phyloP scores from a whole-genome alignment of 139 green algal genomes.

The Chlorella ohadii region DNA sequence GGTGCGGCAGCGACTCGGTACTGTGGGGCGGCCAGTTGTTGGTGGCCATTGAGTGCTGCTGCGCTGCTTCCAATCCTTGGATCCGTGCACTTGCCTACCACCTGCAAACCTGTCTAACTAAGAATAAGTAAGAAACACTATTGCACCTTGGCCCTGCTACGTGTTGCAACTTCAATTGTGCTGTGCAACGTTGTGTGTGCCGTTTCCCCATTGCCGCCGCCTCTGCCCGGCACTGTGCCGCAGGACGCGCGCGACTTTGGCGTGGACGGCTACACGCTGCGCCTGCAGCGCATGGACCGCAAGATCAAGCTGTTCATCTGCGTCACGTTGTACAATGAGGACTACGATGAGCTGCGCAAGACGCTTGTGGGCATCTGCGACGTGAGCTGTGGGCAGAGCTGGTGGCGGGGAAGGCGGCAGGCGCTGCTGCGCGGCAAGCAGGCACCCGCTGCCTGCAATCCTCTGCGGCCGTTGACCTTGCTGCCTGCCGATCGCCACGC shows the following conservation, averaged over 20 bases:
- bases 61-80: too few species aligned
- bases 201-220: too few species aligned
- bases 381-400: background rate
- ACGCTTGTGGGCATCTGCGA: constrained; percentile 53
- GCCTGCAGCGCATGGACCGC: constrained; percentile 46
- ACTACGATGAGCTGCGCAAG: constrained; percentile 53
- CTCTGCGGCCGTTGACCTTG: background rate
- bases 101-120: too few species aligned
- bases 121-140: too few species aligned
- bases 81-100: too few species aligned
- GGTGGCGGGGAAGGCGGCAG: background rate
- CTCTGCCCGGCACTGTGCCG: background rate
- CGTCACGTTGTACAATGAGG: constrained; percentile 55
- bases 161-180: too few species aligned
- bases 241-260: constrained; percentile 54
- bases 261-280: constrained; percentile 53
- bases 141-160: too few species aligned
- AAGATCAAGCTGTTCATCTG: constrained; percentile 54
- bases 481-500: background rate
- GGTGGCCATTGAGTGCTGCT: too few species aligned
- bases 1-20: background rate
- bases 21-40: too few species aligned
- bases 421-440: background rate
- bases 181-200: too few species aligned
- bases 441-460: background rate